Evolutionary conservation across 2,329 filamentous ascomycete species (phyloP), one percentile per base, ranked within the genome.

Genomic region (Chaetoscypha palmicola): DNA sequence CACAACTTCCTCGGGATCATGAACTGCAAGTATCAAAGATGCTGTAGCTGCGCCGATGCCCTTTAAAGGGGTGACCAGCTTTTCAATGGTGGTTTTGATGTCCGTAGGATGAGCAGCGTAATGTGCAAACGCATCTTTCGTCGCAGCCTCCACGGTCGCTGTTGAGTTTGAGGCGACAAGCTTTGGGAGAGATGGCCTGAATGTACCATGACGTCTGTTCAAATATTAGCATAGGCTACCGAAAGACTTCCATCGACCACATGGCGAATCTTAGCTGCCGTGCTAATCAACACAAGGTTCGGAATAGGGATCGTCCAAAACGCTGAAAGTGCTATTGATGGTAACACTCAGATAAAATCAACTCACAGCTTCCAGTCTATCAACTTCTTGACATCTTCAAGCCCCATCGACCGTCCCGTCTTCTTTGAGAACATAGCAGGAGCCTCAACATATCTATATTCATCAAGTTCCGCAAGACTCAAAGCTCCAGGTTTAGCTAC

Each of bases 1-100:
- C 1, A 85, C 73, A 38, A 81, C 70, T 10, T 66, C 64, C 0
- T 68, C 62, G 0, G 81, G 73, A 47, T 79, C 72, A 51, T 79
- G 74, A 3, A 83, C 76, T 3, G 81, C 75, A 2, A 92, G 71
- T 1, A 91, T 65, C 23, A 92, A 73, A 1, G 83, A 86, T 0
- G 84, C 86, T 1, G 86, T 91, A 5, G 86, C 86, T 1, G 86
- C 85, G 0, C 86, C 86, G 49, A 94, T 77, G 24, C 86, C 86
- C 50, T 72, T 81, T n/a, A 92, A 67, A 11, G 56, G 51, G 43
- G 70, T 70, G 1, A 70, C 71, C 9, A 90, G 67, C 1, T 65
- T 63, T 2, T 70, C 68, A 5, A 86, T 58, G 3, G 77, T 71
- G 5, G 65, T 60, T 2, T 64, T 43, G 39, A 58, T 53, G 23